Percentiles rank a stretch among this genome's conserved stretches.
These are phyloP conservation scores for Lecanicillium sp. DNA, from an alignment of 2,329 filamentous ascomycete species.

Conservation along the genomic window DNA sequence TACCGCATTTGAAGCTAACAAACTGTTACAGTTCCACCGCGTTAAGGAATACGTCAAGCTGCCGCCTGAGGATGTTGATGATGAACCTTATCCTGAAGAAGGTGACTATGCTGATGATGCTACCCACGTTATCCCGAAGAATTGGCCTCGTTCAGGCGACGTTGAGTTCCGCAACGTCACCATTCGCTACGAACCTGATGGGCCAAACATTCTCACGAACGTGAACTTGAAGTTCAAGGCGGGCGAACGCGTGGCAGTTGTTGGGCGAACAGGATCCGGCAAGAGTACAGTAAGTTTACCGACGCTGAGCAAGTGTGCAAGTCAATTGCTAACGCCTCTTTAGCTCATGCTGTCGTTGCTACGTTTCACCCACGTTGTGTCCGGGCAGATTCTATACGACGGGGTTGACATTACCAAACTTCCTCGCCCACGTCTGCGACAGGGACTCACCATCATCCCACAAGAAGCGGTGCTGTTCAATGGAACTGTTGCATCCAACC, in stretches of 20 bases:
- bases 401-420: slow-evolving; percentile 48
- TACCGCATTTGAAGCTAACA: slow-evolving; percentile 11
- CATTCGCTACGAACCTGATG: slow-evolving; percentile 37
- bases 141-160: slow-evolving; percentile 38
- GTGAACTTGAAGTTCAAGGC: slow-evolving; percentile 47
- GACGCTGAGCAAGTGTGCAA: no score
- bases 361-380: slow-evolving; percentile 43
- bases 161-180: slow-evolving; percentile 45
- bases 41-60: slow-evolving; percentile 41
- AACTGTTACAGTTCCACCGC: slow-evolving; percentile 32
- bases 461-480: slow-evolving; percentile 52
- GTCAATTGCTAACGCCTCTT: background rate
- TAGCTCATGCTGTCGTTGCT: slow-evolving; percentile 46
- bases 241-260: slow-evolving; percentile 70
- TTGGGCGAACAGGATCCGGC: slow-evolving; percentile 74
- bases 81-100: slow-evolving; percentile 29
- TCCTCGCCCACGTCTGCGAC: slow-evolving; percentile 40
- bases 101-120: slow-evolving; percentile 33
- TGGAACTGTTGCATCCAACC: slow-evolving; percentile 45
- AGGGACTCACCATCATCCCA: slow-evolving; percentile 49
- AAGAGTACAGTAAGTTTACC: slow-evolving; percentile 62
- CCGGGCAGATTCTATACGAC: slow-evolving; percentile 47
- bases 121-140: slow-evolving; percentile 27
- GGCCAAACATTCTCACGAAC: slow-evolving; percentile 40
- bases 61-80: slow-evolving; percentile 35